A percentile compares a stretch with the other conserved stretches of the same genome.
phyloP scores from a whole-genome alignment of 768 basidiomycete species.

The Tricholoma matsutake region DNA sequence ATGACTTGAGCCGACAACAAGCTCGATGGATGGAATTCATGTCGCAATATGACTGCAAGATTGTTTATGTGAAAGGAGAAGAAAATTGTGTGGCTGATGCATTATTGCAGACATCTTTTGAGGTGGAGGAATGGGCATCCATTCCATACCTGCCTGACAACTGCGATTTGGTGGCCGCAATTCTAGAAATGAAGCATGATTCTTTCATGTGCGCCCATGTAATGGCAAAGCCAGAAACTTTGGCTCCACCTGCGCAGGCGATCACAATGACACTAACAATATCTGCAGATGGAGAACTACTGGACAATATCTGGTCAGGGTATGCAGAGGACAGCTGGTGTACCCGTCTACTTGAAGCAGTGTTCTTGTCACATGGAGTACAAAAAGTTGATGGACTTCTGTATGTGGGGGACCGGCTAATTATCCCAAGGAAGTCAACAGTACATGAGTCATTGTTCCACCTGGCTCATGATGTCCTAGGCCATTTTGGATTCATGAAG shows the following conservation, averaged over 20 bases:
- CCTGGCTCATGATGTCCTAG: background rate
- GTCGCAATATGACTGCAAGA: no score
- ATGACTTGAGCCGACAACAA: no score
- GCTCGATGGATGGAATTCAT: no score
- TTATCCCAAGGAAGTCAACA: background rate
- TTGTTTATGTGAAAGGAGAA: no score
- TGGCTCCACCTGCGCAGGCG: background rate
- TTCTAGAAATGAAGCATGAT: background rate
- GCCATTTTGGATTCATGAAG: background rate
- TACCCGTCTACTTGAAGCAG: background rate
- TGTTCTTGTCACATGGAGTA: conserved; percentile 8
- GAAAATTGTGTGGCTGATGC: no score
- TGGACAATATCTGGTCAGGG: background rate
- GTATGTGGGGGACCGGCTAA: background rate
- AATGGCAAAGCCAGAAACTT: background rate
- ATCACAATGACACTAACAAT: background rate
- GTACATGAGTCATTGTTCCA: background rate
- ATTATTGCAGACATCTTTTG: background rate
- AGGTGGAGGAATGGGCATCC: background rate
- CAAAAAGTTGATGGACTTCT: background rate
- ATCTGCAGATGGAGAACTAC: background rate
- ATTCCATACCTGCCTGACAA: background rate
- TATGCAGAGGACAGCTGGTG: conserved; percentile 1
- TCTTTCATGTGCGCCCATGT: background rate
- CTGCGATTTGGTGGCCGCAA: background rate